phyloP scores from a whole-genome alignment of 2,329 filamentous ascomycete genomes.

The Exophiala viscosa region DNA sequence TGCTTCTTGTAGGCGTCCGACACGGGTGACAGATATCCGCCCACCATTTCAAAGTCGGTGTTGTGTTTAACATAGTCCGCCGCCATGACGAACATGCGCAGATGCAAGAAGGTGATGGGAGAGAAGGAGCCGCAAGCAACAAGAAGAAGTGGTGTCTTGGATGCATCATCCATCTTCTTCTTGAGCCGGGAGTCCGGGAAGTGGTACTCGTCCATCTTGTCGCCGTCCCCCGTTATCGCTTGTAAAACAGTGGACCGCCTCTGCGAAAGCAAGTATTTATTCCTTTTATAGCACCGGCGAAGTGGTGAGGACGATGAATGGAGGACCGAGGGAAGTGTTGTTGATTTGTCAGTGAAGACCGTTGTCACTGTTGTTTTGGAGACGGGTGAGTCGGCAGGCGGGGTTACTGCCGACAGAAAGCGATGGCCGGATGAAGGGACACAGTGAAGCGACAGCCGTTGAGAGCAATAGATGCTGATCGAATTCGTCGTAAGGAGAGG shows the following conservation, averaged over 20 bases:
- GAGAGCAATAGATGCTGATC: not conserved
- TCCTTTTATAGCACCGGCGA: not conserved
- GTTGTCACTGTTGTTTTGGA: slow-evolving; percentile 1
- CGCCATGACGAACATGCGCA: slow-evolving; percentile 87
- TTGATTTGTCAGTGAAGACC: slow-evolving; percentile 19
- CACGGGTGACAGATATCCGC: slow-evolving; percentile 79
- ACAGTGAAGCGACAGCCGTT: slow-evolving; percentile 1
- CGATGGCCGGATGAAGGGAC: not conserved
- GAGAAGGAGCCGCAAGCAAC: slow-evolving; percentile 61
- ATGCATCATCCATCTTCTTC: slow-evolving; percentile 45
- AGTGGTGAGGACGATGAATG: slow-evolving; percentile 2
- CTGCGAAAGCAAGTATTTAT: slow-evolving; percentile 1
- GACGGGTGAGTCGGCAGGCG: slow-evolving; percentile 13
- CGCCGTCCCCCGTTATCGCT: slow-evolving; percentile 23
- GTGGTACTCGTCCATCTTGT: slow-evolving; percentile 38
- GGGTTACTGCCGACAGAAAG: slow-evolving; percentile 8
- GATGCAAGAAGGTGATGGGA: slow-evolving; percentile 70
- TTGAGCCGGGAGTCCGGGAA: slow-evolving; percentile 46
- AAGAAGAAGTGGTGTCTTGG: slow-evolving; percentile 46
- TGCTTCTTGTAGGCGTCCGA: slow-evolving; percentile 75
- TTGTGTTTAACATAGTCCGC: slow-evolving; percentile 73
- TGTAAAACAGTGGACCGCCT: slow-evolving; percentile 21
- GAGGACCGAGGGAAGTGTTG: slow-evolving; percentile 7
- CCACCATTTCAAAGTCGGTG: slow-evolving; percentile 77
- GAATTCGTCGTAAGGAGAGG: slow-evolving; percentile 8